Base-by-base conservation (phyloP, 768 basidiomycete species). In the Dentipellis fragilis region DNA sequence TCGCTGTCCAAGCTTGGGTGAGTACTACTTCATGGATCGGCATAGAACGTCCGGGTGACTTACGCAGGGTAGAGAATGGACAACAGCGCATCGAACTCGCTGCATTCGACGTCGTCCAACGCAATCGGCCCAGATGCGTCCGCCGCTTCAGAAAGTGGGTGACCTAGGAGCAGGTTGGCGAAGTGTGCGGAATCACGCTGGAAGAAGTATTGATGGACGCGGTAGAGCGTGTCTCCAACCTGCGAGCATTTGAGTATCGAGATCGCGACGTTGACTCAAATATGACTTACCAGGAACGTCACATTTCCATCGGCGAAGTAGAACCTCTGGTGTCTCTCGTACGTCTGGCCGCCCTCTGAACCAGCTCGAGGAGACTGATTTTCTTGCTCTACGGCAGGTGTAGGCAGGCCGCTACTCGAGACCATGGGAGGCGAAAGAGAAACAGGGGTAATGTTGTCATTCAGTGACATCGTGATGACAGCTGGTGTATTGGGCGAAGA, bases 151-250 rank as follows among this genome's bases (percentile, higher is more conserved):
- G 42, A 45, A 10, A 17, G n/a, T 16, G 19, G 10, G 16, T 19
- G 42, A 16, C 19, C 19, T 16, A 17, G n/a, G 17, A 53, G 14
- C 4, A 21, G 59, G 10, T 49, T 34, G 34, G 36, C 51, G 46
- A 61, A 61, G 17, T 59, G 54, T 29, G 12, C 17, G 1, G 60
- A 61, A 38, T 61, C 60, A 8, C 60, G 60, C n/a, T 40, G 35
- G 40, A 61, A 54, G 46, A 61, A 59, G 47, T 61, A 61, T 9
- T 46, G 45, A 19, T 61, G 60, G 12, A 61, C 54, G 21, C 54
- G 52, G 11, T 57, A 61, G 5, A 59, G 50, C 4, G 34, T 57
- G 2, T 29, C 58, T 10, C 54, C 58, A 6, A 62, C 50, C 56
- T 62, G n/a, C n/a, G 5, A n/a, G 35, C 2, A 39, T 58, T 36